Percentiles rank a stretch among this genome's conserved stretches.
Evolutionary conservation across 169 alveolate species (phyloP).

Genomic region (Cryptosporidium meleagridis): DNA sequence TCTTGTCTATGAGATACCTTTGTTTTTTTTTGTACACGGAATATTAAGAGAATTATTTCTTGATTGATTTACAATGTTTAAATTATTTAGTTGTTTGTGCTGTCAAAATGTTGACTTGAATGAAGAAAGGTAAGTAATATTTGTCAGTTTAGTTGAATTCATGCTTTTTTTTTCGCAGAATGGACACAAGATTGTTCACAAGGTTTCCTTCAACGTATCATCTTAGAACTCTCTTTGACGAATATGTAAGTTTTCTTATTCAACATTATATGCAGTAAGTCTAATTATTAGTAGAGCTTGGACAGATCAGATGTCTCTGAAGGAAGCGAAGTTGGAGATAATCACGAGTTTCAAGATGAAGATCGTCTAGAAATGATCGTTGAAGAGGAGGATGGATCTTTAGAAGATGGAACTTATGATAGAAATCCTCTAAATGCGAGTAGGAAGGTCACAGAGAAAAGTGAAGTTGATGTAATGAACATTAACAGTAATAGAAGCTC

Average conservation of each 20-base stretch:
- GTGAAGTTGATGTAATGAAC: not conserved
- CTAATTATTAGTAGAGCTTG: not conserved
- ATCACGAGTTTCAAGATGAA: not conserved
- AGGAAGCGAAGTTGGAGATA: constrained; percentile 24
- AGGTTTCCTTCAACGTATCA: constrained; percentile 73
- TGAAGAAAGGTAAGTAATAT: constrained; percentile 43
- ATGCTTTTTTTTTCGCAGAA: not conserved
- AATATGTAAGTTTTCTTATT: constrained; percentile 24
- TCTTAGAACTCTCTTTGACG: constrained; percentile 56
- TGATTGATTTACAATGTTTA: constrained; percentile 7
- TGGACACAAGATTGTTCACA: constrained; percentile 34
- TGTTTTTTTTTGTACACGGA: not conserved
- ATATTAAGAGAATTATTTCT: not conserved
- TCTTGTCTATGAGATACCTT: constrained; percentile 53
- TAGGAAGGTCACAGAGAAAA: constrained; percentile 4
- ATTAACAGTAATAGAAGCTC: constrained; percentile 22
- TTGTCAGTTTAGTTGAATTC: not conserved
- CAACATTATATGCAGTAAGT: not conserved
- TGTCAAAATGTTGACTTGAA: constrained; percentile 49
- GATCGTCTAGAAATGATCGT: constrained; percentile 11
- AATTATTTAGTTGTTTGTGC: constrained; percentile 57
- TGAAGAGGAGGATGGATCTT: constrained; percentile 1
- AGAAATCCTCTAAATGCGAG: not conserved
- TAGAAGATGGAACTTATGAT: not conserved
- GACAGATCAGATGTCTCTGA: constrained; percentile 5